Evolutionary conservation across 805 yeast species (phyloP).

Genomic region (Wickerhamomyces canadensis): DNA sequence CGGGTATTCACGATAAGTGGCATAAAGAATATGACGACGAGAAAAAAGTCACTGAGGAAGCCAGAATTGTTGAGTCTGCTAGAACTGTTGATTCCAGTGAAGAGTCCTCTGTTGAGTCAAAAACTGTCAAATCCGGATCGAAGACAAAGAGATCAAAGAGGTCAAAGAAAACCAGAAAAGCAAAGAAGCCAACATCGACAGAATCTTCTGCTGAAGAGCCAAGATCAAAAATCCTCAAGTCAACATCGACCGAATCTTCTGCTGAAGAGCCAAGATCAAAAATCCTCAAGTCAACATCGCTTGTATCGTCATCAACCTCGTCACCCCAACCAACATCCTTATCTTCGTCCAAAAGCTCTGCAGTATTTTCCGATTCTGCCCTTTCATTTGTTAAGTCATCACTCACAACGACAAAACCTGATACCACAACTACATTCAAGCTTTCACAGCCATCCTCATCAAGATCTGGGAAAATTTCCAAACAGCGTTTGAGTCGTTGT

Average conservation of each 20-base stretch:
- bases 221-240: background rate
- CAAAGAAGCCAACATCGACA: background rate
- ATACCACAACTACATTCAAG: too few relatives aligned
- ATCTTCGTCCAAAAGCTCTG: too few relatives aligned
- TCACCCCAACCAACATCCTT: background rate
- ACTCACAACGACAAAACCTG: too few relatives aligned
- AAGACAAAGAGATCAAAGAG: background rate
- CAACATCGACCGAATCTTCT: background rate
- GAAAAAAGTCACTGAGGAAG: background rate
- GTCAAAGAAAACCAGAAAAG: background rate
- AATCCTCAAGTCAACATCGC: background rate
- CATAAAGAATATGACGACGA: too few relatives aligned
- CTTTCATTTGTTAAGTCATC: too few relatives aligned
- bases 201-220: background rate
- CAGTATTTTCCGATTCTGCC: too few relatives aligned
- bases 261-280: background rate
- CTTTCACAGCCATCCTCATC: too few relatives aligned
- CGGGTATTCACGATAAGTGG: background rate
- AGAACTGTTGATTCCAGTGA: too few relatives aligned
- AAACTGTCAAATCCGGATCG: background rate
- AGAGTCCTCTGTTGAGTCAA: constrained; percentile 1
- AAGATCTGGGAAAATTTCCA: too few relatives aligned
- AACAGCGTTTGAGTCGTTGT: too few relatives aligned
- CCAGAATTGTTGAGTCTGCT: background rate
- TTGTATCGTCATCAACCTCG: background rate